These are phyloP conservation scores for Neurospora africana DNA, from an alignment of 495 filamentous ascomycete species.

Conservation along the genomic window DNA sequence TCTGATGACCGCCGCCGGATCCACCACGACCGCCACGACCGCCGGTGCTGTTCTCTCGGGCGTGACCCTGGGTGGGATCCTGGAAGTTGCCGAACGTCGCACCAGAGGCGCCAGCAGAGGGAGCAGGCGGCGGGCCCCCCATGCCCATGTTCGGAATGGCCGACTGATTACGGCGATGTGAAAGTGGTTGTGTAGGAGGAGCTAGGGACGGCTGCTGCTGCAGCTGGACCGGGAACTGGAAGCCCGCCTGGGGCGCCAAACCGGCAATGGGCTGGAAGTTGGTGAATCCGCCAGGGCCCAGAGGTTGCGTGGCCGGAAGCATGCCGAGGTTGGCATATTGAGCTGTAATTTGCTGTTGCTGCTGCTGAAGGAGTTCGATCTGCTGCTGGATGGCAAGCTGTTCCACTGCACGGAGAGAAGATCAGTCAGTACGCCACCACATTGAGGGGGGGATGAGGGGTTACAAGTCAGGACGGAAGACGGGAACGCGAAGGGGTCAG, in stretches of 20 bases:
- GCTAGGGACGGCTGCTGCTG: constrained; percentile 66
- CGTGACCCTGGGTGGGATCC: constrained; percentile 44
- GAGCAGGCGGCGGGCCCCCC: constrained; percentile 80
- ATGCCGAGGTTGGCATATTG: constrained; percentile 97
- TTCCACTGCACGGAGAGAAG: constrained; percentile 56
- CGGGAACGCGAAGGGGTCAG: background rate
- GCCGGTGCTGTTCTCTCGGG: constrained; percentile 52
- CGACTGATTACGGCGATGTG: constrained; percentile 96
- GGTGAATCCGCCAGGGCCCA: constrained; percentile 61
- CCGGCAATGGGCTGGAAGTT: constrained; percentile 59
- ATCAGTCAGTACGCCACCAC: constrained; percentile 17
- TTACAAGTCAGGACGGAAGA: background rate
- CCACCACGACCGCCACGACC: constrained; percentile 70
- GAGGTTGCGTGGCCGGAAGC: constrained; percentile 69
- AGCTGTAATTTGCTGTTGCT: constrained; percentile 94
- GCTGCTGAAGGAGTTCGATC: constrained; percentile 93
- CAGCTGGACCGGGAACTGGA: constrained; percentile 81
- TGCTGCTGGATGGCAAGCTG: constrained; percentile 98
- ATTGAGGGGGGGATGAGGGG: background rate
- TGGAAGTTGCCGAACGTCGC: constrained; percentile 69
- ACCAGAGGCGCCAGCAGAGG: constrained; percentile 89
- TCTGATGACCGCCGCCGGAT: constrained; percentile 70
- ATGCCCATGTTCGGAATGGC: constrained; percentile 87
- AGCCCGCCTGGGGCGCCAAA: constrained; percentile 72
- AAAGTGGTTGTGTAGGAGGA: constrained; percentile 62